phyloP scores from a whole-genome alignment of 2,329 filamentous ascomycete species.

The Cercospora sojina region DNA sequence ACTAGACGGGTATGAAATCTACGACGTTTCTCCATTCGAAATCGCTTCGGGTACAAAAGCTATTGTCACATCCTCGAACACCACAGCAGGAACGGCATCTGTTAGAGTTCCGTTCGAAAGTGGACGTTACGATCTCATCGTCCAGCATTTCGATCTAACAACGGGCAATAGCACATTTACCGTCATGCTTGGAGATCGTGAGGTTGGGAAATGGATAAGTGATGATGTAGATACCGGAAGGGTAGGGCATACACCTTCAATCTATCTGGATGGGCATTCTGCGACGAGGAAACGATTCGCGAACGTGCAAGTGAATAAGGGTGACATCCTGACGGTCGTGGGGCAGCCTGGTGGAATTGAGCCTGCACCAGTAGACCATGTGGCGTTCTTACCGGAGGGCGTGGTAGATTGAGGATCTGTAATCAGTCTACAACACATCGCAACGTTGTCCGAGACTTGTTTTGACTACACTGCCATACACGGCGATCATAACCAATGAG shows the following conservation, averaged over 20 bases:
- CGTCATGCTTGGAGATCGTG: conserved; percentile 53
- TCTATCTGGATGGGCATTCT: conserved; percentile 64
- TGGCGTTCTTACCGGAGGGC: conserved; percentile 60
- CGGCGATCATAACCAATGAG: not conserved
- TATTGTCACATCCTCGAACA: conserved; percentile 57
- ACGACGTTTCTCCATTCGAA: conserved; percentile 58
- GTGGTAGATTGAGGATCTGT: conserved; percentile 35
- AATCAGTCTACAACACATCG: not conserved
- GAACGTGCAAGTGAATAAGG: conserved; percentile 53
- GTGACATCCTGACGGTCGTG: conserved; percentile 56
- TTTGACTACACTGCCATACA: not conserved
- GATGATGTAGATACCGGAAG: conserved; percentile 50
- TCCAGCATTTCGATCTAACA: conserved; percentile 66
- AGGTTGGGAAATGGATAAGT: conserved; percentile 56
- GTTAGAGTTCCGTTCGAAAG: conserved; percentile 50
- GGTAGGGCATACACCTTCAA: conserved; percentile 59
- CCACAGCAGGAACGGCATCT: conserved; percentile 51
- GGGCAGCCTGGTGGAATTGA: conserved; percentile 61
- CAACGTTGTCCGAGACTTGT: not conserved
- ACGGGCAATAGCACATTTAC: conserved; percentile 59
- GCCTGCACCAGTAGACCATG: conserved; percentile 66
- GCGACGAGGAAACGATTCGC: conserved; percentile 55
- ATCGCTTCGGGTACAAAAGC: conserved; percentile 57
- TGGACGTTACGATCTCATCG: conserved; percentile 61
- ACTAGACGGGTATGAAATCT: conserved; percentile 57